A percentile compares a stretch with the other conserved stretches of the same genome.
These are phyloP conservation scores for Cryptomeria japonica DNA, from an alignment of 75 land plant genomes.

Conservation along the genomic window DNA sequence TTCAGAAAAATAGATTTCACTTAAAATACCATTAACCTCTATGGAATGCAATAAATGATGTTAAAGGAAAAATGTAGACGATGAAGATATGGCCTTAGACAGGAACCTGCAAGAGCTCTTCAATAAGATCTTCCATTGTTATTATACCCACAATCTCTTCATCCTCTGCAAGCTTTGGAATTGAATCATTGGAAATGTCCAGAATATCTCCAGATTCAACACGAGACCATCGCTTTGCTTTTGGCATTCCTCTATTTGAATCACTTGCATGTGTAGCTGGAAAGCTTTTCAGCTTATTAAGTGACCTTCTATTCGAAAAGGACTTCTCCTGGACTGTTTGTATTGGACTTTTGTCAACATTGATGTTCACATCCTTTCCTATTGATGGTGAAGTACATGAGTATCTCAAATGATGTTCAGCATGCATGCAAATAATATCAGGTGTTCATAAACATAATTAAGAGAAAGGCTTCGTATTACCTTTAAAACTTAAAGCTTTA, in stretches of 20 bases:
- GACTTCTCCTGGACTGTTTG: slow-evolving; percentile 26
- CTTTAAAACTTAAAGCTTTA: neutral
- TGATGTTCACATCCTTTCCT: slow-evolving; percentile 36
- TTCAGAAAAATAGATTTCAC: neutral
- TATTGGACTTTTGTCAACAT: slow-evolving; percentile 35
- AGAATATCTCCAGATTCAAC: slow-evolving; percentile 53
- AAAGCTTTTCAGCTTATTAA: slow-evolving; percentile 49
- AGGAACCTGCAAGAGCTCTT: slow-evolving; percentile 62
- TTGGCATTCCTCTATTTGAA: slow-evolving; percentile 18
- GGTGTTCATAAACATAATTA: neutral
- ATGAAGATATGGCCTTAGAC: neutral
- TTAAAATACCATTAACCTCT: neutral
- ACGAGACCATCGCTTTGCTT: slow-evolving; percentile 61
- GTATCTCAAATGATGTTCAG: neutral
- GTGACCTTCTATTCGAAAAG: slow-evolving; percentile 15
- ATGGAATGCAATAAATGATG: neutral
- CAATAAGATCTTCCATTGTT: slow-evolving; percentile 75
- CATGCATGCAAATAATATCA: neutral
- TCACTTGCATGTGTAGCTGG: slow-evolving; percentile 22
- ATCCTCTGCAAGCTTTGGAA: slow-evolving; percentile 51
- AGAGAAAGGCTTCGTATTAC: neutral
- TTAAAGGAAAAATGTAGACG: neutral
- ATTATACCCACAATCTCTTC: slow-evolving; percentile 84
- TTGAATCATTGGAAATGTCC: slow-evolving; percentile 48
- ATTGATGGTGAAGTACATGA: neutral